phyloP scores from a whole-genome alignment of 495 filamentous ascomycete genomes.

The Penicillium simplicissimum region DNA sequence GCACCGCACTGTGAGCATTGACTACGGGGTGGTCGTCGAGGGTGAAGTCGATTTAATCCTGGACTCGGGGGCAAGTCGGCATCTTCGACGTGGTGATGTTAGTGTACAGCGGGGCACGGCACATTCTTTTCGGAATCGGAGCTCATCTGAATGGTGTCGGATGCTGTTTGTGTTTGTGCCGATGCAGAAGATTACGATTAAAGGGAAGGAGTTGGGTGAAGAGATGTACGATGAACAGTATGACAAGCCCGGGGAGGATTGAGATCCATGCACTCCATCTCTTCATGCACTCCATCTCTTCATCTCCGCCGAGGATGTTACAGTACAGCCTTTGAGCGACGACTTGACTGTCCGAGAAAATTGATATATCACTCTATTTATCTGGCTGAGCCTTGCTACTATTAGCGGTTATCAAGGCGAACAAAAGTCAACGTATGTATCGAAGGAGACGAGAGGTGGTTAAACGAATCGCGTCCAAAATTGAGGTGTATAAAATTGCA shows the following conservation, averaged over 20 bases:
- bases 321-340: too few relatives aligned
- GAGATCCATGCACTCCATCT: not conserved
- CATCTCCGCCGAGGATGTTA: too few relatives aligned
- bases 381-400: too few relatives aligned
- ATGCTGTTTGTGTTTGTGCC: conserved; percentile 53
- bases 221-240: conserved; percentile 34
- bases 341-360: too few relatives aligned
- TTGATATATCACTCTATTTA: too few relatives aligned
- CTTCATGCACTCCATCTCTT: too few relatives aligned
- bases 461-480: too few relatives aligned
- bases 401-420: too few relatives aligned
- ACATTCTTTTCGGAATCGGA: conserved; percentile 67
- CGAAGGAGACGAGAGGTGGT: too few relatives aligned
- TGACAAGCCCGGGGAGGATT: conserved; percentile 7
- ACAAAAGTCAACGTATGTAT: too few relatives aligned
- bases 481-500: too few relatives aligned
- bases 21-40: conserved; percentile 72
- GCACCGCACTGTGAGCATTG: conserved; percentile 70
- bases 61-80: conserved; percentile 58
- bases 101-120: conserved; percentile 61
- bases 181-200: conserved; percentile 30
- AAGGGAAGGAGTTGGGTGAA: conserved; percentile 25
- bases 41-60: conserved; percentile 74
- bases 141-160: conserved; percentile 50
- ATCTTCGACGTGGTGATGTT: conserved; percentile 68